These are phyloP conservation scores for Blumeria graminis DNA, from an alignment of 2,329 filamentous ascomycete genomes.

Conservation along the genomic window DNA sequence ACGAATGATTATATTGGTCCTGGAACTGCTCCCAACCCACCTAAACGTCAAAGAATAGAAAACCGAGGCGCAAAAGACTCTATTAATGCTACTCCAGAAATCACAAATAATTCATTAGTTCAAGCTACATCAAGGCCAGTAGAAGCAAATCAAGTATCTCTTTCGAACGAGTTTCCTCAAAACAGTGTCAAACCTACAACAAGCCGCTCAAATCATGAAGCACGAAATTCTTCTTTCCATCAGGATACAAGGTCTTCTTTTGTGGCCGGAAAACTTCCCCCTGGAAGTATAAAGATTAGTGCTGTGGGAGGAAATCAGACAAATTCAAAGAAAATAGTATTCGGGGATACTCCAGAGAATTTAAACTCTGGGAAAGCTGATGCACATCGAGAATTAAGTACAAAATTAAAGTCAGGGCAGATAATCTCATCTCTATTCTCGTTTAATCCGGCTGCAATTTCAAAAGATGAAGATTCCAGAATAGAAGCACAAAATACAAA, in stretches of 20 bases:
- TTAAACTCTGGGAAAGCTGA: background rate
- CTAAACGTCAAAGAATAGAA: constrained; percentile 23
- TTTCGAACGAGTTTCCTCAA: constrained; percentile 13
- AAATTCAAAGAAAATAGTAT: background rate
- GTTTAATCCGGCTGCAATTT: constrained; percentile 57
- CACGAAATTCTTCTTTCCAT: constrained; percentile 9
- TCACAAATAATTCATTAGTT: constrained; percentile 12
- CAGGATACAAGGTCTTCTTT: constrained; percentile 14
- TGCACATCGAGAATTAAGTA: background rate
- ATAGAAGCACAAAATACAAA: constrained; percentile 31
- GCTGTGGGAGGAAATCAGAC: background rate
- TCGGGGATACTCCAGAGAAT: background rate
- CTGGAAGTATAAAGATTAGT: constrained; percentile 12
- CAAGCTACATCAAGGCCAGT: constrained; percentile 8
- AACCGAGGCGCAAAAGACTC: constrained; percentile 13
- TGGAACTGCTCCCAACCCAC: constrained; percentile 8
- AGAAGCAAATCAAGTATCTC: constrained; percentile 11
- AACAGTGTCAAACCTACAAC: constrained; percentile 10
- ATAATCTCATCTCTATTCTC: constrained; percentile 84
- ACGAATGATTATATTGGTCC: constrained; percentile 15
- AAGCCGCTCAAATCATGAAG: constrained; percentile 4
- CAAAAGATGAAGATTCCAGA: constrained; percentile 25
- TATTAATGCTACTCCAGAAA: constrained; percentile 9
- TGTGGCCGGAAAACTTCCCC: constrained; percentile 16
- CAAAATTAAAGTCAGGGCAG: constrained; percentile 18